phyloP scores from a whole-genome alignment of 2,329 filamentous ascomycete species.

The Colletotrichum viniferum region DNA sequence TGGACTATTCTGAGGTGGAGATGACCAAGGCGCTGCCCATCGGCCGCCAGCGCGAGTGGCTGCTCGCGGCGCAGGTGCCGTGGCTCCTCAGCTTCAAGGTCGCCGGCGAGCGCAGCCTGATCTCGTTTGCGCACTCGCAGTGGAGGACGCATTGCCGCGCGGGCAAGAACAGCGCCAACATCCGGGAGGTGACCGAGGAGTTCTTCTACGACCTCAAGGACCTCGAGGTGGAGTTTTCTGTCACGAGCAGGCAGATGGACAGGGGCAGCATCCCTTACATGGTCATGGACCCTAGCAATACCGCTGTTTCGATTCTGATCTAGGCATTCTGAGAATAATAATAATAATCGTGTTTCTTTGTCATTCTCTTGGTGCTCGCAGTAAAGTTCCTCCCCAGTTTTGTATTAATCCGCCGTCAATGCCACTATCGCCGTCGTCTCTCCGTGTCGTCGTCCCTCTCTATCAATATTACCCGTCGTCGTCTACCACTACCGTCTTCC shows the following conservation, averaged over 20 bases:
- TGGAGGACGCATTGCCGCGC: conserved; percentile 33
- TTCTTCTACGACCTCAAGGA: conserved; percentile 32
- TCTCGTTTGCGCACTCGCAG: conserved; percentile 44
- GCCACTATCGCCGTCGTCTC: background rate
- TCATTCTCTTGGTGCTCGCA: background rate
- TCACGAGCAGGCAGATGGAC: conserved; percentile 36
- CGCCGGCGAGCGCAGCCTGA: conserved; percentile 40
- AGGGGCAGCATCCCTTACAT: conserved; percentile 37
- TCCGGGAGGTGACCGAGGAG: conserved; percentile 28
- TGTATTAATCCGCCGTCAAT: background rate
- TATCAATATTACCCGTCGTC: background rate
- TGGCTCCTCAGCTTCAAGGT: conserved; percentile 50
- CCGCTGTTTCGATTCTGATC: conserved; percentile 37
- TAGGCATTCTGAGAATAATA: background rate
- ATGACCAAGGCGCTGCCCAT: conserved; percentile 46
- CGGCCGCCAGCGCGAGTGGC: conserved; percentile 45
- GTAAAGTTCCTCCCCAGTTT: background rate
- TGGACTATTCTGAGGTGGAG: conserved; percentile 32
- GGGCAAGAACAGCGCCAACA: conserved; percentile 21
- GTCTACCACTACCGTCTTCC: too few species aligned
- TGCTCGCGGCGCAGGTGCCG: conserved; percentile 48
- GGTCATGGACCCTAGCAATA: conserved; percentile 41
- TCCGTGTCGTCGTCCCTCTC: background rate
- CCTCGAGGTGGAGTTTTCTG: conserved; percentile 31
- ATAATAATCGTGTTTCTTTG: background rate